Evolutionary conservation across 768 basidiomycete species (phyloP), one percentile per base, ranked within the genome.

Genomic region (Suillus subalutaceus): DNA sequence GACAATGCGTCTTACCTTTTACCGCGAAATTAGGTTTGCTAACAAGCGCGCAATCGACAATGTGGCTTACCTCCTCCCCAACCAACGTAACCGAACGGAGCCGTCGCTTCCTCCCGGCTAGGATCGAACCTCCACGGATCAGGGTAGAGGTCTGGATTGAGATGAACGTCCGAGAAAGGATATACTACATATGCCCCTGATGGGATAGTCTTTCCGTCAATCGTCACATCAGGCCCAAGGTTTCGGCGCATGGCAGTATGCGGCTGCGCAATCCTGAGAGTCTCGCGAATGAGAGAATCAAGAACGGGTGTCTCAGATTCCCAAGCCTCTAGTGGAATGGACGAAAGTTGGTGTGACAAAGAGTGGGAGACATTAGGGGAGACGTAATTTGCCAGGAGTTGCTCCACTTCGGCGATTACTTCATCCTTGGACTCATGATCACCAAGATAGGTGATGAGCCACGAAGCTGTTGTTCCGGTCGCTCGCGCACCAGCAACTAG

Each of bases 51-150:
- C 69, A 67, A 73, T 72, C 72, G 68, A 62, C 57, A 63, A 35
- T 58, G 63, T 50, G 68, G 15, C 87, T 72, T 74, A 93, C 91
- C 91, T 79, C 86, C 90, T 67, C 91, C 91, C 91, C 90, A 93
- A 41, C 90, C 91, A 60, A 92, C 81, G 73, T 89, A 92, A 63
- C 83, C 79, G 76, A 86, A 87, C 65, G 84, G 84, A 66, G 80
- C 77, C 77, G 76, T 83, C 78, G 69, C 80, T 77, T 76, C 87
- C 80, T 72, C 79, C 66, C 83, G 79, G 59, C 67, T 74, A 55
- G 91, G 92, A 79, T 92, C 89, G 71, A 91, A 93, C 70, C 80
- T 86, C 90, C 90, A 91, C 46, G 91, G 91, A 74, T 92, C 85
- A 57, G 87, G 85, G 75, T 93, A 93, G 26, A 93, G 76, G 67